phyloP scores from a whole-genome alignment of 805 yeast genomes.

The Candida succiphila region DNA sequence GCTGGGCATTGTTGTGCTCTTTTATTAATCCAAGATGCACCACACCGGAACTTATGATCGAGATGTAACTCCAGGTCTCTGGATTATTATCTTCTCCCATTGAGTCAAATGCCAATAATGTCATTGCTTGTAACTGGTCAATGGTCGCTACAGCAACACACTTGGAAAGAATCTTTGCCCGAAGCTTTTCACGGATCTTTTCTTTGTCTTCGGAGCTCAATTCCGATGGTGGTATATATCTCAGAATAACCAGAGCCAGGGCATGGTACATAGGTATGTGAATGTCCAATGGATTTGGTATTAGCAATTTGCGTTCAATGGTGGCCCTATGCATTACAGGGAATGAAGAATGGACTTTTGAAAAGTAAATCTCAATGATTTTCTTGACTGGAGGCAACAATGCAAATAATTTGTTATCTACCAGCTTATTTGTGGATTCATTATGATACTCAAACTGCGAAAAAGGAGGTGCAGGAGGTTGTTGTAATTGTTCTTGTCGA shows the following conservation, averaged over 20 bases:
- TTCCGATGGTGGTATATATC: slow-evolving; percentile 3
- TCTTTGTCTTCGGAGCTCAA: slow-evolving; percentile 1
- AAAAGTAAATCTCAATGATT: slow-evolving; percentile 3
- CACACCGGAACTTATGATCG: slow-evolving; percentile 14
- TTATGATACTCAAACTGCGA: too few relatives aligned
- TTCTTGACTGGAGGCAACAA: slow-evolving; percentile 1
- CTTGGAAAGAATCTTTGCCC: slow-evolving; percentile 10
- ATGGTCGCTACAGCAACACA: slow-evolving; percentile 14
- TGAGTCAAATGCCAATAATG: slow-evolving; percentile 13
- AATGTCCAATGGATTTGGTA: neutral
- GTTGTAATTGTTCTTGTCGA: neutral
- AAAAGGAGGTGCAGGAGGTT: neutral
- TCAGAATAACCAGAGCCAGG: slow-evolving; percentile 9
- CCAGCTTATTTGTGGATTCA: neutral
- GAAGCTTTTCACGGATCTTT: slow-evolving; percentile 6
- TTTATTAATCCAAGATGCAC: slow-evolving; percentile 11
- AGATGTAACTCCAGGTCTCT: slow-evolving; percentile 14
- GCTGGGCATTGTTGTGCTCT: slow-evolving; percentile 5
- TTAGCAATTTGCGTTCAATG: slow-evolving; percentile 1
- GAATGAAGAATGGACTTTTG: slow-evolving; percentile 4
- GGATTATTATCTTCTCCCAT: slow-evolving; percentile 14
- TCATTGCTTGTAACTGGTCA: slow-evolving; percentile 14
- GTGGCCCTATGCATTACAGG: slow-evolving; percentile 4
- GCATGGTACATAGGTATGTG: slow-evolving; percentile 4
- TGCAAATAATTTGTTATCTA: neutral